Percentiles rank a stretch among this genome's conserved stretches.
Conservation (phyloP, 2,329 filamentous ascomycete species). For the Phyllosticta capitalensis region DNA sequence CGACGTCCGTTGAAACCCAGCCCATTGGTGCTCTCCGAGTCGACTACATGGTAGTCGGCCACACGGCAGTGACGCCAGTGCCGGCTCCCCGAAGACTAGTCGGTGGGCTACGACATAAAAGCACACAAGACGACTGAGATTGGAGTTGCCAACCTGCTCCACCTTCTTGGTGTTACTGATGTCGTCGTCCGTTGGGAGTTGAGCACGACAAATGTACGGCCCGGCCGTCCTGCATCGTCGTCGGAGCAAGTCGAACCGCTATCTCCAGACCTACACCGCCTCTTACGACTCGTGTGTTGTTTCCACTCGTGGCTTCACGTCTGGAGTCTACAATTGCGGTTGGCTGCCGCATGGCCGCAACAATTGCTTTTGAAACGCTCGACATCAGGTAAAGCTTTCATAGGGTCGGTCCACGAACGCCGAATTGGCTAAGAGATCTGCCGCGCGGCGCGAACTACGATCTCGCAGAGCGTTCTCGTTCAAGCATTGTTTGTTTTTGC, state of each 20-base stretch:
- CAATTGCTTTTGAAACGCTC: neutral
- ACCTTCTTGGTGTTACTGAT: neutral
- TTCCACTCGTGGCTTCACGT: neutral
- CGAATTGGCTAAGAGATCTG: neutral
- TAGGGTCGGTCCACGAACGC: neutral
- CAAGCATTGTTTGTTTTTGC: neutral
- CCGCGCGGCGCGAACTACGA: conserved; percentile 8
- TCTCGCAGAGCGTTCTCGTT: neutral
- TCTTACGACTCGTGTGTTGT: neutral
- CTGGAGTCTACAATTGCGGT: neutral
- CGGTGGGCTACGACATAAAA: neutral
- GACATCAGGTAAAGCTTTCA: neutral
- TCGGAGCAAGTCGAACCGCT: neutral
- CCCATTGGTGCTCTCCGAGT: neutral
- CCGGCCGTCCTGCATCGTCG: neutral
- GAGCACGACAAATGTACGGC: neutral
- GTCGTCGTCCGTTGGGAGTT: neutral
- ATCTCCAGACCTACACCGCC: neutral
- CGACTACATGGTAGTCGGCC: neutral
- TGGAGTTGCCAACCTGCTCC: neutral
- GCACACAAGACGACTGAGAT: neutral
- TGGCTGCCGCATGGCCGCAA: neutral
- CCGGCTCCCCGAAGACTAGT: neutral
- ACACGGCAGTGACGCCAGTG: neutral
- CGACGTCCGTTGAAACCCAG: neutral